Conservation (phyloP, 495 filamentous ascomycete genomes). For the Sordaria brevicollis region DNA sequence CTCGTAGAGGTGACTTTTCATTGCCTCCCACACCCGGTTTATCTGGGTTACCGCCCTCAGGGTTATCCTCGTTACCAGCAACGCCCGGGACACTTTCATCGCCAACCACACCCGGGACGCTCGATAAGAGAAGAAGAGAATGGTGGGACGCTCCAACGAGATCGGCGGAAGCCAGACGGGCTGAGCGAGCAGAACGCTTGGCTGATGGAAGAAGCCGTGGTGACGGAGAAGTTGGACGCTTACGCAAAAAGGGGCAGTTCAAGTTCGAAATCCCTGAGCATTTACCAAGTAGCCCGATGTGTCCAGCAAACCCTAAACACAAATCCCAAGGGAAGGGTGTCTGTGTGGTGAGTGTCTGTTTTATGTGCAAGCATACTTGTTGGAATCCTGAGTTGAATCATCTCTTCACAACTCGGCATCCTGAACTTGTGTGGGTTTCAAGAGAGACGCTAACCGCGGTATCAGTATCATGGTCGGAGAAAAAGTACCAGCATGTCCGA, state of each 20-base stretch:
- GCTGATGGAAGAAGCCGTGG: background rate
- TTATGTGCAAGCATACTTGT: background rate
- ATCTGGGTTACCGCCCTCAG: background rate
- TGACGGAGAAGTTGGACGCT: background rate
- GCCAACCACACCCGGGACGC: background rate
- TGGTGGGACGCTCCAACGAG: conserved; percentile 9
- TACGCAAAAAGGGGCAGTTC: conserved; percentile 22
- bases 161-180: background rate
- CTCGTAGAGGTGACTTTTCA: background rate
- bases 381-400: background rate
- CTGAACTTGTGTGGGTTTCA: background rate
- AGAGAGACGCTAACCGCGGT: background rate
- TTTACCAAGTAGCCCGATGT: conserved; percentile 52
- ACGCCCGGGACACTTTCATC: background rate
- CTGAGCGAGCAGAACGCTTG: background rate
- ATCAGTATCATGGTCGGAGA: background rate
- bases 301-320: conserved; percentile 47
- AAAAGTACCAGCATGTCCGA: background rate
- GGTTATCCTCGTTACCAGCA: background rate
- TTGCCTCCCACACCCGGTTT: background rate
- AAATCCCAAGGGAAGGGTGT: conserved; percentile 43
- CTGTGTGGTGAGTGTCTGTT: conserved; percentile 31
- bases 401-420: background rate
- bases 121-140: conserved; percentile 1
- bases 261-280: conserved; percentile 54